Conservation (phyloP, 2,329 filamentous ascomycete species). For the Botryosphaeria dothidea region DNA sequence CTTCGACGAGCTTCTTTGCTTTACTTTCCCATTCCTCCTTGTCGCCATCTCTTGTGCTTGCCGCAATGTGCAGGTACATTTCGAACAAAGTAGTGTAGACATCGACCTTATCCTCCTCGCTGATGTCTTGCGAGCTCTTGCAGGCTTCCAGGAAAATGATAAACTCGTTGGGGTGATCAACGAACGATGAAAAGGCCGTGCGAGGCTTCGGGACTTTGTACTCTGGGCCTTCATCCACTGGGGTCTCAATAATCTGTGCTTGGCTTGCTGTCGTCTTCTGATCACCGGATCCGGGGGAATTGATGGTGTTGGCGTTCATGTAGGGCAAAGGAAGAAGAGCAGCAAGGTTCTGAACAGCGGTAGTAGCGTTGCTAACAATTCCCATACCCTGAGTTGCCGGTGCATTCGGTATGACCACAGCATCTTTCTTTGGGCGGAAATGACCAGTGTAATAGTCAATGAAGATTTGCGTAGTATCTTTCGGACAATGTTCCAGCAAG, state of each 20-base stretch:
- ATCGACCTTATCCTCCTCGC: conserved; percentile 75
- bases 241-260: conserved; percentile 54
- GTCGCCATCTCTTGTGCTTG: conserved; percentile 68
- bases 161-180: conserved; percentile 90
- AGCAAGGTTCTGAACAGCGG: conserved; percentile 81
- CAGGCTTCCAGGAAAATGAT: conserved; percentile 91
- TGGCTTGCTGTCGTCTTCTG: conserved; percentile 57
- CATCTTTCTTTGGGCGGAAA: conserved; percentile 72
- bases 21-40: conserved; percentile 85
- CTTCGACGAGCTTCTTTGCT: conserved; percentile 84
- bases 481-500: conserved; percentile 80
- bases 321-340: conserved; percentile 83
- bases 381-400: conserved; percentile 46
- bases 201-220: conserved; percentile 83
- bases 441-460: conserved; percentile 91
- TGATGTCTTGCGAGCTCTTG: conserved; percentile 69
- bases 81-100: conserved; percentile 95
- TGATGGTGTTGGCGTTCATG: conserved; percentile 66
- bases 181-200: conserved; percentile 92
- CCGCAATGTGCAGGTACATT: conserved; percentile 93
- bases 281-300: conserved; percentile 56
- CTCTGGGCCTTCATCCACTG: conserved; percentile 53
- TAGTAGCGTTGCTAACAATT: conserved; percentile 42
- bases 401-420: conserved; percentile 51
- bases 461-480: conserved; percentile 81